These are phyloP conservation scores for Colletotrichum lentis DNA, from an alignment of 2,329 filamentous ascomycete species.

Conservation along the genomic window DNA sequence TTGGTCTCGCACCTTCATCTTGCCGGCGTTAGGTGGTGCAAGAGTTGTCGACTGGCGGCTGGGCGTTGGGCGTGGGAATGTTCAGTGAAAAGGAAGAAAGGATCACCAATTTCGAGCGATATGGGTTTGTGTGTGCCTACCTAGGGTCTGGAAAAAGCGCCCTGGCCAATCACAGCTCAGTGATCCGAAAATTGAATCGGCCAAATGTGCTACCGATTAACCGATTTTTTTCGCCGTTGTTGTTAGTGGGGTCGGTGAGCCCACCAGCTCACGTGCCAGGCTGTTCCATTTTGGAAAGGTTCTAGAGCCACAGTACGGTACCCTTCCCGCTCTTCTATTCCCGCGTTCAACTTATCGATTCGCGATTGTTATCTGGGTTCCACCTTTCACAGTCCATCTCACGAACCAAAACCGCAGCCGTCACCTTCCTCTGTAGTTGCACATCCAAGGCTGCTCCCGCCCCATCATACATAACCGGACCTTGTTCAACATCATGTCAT, in stretches of 20 bases:
- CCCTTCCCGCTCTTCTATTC: not conserved
- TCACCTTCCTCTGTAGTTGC: not conserved
- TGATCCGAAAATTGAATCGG: not conserved
- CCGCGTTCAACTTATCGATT: not conserved
- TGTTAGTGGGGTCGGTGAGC: not conserved
- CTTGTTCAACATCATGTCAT: slow-evolving; percentile 44
- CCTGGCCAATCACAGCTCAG: slow-evolving; percentile 46
- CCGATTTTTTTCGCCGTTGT: not conserved
- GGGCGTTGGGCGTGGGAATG: slow-evolving; percentile 47
- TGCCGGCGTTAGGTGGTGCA: slow-evolving; percentile 57
- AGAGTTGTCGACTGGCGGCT: slow-evolving; percentile 54
- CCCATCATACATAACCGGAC: not conserved
- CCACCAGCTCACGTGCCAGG: slow-evolving; percentile 20
- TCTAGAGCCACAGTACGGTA: not conserved
- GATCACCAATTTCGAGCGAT: slow-evolving; percentile 48
- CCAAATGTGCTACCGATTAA: slow-evolving; percentile 7
- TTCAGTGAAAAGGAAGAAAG: slow-evolving; percentile 42
- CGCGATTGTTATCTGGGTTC: not conserved
- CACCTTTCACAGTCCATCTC: not conserved
- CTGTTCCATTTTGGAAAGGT: slow-evolving; percentile 11
- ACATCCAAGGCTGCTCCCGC: not conserved
- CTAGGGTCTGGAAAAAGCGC: slow-evolving; percentile 49
- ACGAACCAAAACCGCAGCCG: not conserved
- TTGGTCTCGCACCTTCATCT: slow-evolving; percentile 55
- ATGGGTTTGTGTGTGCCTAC: slow-evolving; percentile 46